Evolutionary conservation across 176 grass and related monocot species (phyloP), one percentile per base, ranked within the genome.

Genomic region (Canna indica): DNA sequence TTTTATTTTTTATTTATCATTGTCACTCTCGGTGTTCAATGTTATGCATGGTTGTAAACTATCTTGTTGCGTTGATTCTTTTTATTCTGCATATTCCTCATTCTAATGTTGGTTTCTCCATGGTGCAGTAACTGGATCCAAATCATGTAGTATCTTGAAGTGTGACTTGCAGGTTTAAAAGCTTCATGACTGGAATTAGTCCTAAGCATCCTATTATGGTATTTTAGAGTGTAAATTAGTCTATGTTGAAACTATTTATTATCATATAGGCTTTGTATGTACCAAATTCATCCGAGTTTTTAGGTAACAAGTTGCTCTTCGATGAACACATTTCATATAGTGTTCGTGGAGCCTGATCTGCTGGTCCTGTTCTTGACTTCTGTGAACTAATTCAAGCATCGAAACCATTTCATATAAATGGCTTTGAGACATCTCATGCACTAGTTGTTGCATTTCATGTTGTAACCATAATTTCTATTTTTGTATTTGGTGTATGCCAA

Each of bases 161-260:
- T 62, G 27, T 17, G 59, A 62, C 59, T 18, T 62, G 15, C 30
- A 62, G 30, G 29, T 12, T 3, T 25, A 28, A 58, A 58, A 62
- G 59, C 27, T 32, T 30, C 27, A 18, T 62, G 2, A 16, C 28
- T 18, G 5, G 29, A 34, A 32, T 16, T 32, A 32, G 15, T 34
- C 29, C 28, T 30, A 62, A 34, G 29, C 59, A 32, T 62, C 28
- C 3, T 62, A 33, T 62, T 32, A 32, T 30, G 30, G 3, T 30
- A 25, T 62, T 62, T 50, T 17, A 33, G 58, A 62, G 9, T 62
- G 59, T 62, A 62, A 62, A 62, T 16, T 62, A 62, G 59, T 62
- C 27, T 20, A 29, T 30, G 29, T 31, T 34, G 59, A 32, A 58
- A 58, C 27, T 32, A 33, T 62, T 62, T 32, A 62, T 11, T 8